Percentiles rank a stretch among this genome's conserved stretches.
Evolutionary conservation across 192 early-diverging fungal species (phyloP).

Genomic region (Phlyctochytrium bullatum): DNA sequence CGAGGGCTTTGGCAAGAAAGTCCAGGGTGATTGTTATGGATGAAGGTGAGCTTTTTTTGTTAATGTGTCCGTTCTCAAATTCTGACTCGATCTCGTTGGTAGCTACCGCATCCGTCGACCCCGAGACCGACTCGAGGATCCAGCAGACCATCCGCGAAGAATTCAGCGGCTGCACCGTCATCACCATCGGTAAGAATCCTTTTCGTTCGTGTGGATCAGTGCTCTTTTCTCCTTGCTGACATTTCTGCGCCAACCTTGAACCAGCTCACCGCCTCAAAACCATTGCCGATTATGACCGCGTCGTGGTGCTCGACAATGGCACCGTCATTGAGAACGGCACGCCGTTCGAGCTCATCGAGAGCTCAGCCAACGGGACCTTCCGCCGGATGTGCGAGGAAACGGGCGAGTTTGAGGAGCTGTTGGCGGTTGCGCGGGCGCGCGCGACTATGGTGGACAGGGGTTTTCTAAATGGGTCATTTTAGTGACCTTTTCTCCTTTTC

Average conservation of each 20-base stretch:
- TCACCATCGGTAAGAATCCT: conserved; percentile 66
- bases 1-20: conserved; percentile 39
- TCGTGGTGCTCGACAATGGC: conserved; percentile 79
- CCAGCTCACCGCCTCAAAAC: conserved; percentile 34
- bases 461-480: too few relatives aligned
- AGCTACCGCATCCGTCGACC: conserved; percentile 87
- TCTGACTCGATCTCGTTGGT: background rate
- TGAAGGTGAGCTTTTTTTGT: conserved; percentile 24
- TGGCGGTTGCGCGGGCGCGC: conserved; percentile 18
- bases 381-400: conserved; percentile 38
- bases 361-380: conserved; percentile 26
- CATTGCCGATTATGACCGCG: conserved; percentile 54
- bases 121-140: conserved; percentile 82
- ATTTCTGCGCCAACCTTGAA: background rate
- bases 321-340: conserved; percentile 62
- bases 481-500: too few relatives aligned
- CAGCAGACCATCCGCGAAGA: conserved; percentile 79
- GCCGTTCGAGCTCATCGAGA: conserved; percentile 50
- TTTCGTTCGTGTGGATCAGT: conserved; percentile 4
- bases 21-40: conserved; percentile 39
- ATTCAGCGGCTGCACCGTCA: conserved; percentile 65
- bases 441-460: too few relatives aligned
- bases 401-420: conserved; percentile 35
- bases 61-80: background rate
- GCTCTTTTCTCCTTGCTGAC: background rate